phyloP scores from a whole-genome alignment of 1,284 basidiomycete genomes.

The Fistulina hepatica region DNA sequence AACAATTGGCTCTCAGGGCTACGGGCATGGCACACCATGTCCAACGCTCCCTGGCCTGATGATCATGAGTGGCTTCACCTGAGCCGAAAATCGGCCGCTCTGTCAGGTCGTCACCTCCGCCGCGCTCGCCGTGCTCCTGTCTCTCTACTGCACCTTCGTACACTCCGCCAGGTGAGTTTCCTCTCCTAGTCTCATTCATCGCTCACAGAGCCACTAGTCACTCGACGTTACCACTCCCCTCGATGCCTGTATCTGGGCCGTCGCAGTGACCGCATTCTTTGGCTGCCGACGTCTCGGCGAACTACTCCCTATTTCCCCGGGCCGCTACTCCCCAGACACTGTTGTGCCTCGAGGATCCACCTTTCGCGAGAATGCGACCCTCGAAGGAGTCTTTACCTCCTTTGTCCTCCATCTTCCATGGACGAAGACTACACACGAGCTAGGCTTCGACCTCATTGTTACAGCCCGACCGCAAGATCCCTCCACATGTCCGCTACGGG shows the following conservation, averaged over 20 bases:
- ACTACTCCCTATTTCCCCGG: neutral
- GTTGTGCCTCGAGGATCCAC: slow-evolving; percentile 1
- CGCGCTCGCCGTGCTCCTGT: slow-evolving; percentile 20
- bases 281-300: slow-evolving; percentile 19
- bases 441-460: slow-evolving; percentile 7
- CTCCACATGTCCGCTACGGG: slow-evolving; percentile 11
- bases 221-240: slow-evolving; percentile 19
- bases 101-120: too few species aligned
- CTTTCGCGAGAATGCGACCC: too few species aligned
- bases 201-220: slow-evolving; percentile 3
- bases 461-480: slow-evolving; percentile 5
- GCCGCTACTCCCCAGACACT: slow-evolving; percentile 3
- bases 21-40: slow-evolving; percentile 12
- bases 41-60: slow-evolving; percentile 12
- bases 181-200: too few species aligned
- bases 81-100: too few species aligned
- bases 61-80: too few species aligned
- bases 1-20: slow-evolving; percentile 10
- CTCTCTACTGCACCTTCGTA: slow-evolving; percentile 22
- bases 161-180: slow-evolving; percentile 14
- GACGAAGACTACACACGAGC: slow-evolving; percentile 11
- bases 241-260: slow-evolving; percentile 19
- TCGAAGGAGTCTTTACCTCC: too few species aligned
- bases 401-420: slow-evolving; percentile 9
- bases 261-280: slow-evolving; percentile 14